phyloP scores from a whole-genome alignment of 306 rosid genomes.

The Senna tora region DNA sequence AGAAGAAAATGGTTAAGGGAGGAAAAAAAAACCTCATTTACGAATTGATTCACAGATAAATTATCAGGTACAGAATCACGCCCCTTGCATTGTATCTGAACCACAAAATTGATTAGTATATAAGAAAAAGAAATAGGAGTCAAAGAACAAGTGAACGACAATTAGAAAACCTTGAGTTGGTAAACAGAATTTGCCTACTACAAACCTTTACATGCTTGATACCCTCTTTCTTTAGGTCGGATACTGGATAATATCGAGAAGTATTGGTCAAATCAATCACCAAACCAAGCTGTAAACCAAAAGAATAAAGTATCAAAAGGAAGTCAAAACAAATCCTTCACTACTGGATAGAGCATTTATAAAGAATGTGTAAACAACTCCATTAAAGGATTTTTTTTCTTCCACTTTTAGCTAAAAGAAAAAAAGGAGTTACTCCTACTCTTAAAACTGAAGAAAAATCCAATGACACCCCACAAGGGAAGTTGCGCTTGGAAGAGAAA shows the following conservation, averaged over 20 bases:
- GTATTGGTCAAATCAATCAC: constrained; percentile 98
- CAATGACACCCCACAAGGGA: neutral
- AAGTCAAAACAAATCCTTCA: constrained; percentile 5
- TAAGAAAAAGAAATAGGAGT: constrained; percentile 28
- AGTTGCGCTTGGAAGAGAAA: neutral
- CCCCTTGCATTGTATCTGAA: constrained; percentile 93
- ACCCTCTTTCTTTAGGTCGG: constrained; percentile 91
- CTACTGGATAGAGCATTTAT: constrained; percentile 5
- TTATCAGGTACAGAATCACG: constrained; percentile 95
- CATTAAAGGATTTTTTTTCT: constrained; percentile 1
- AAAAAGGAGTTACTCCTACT: constrained; percentile 18
- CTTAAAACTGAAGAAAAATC: constrained; percentile 20
- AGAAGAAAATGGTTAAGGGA: constrained; percentile 33
- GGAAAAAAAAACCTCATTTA: constrained; percentile 82
- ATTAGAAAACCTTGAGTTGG: constrained; percentile 11
- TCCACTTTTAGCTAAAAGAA: constrained; percentile 4
- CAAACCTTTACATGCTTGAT: constrained; percentile 94
- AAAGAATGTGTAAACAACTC: constrained; percentile 17
- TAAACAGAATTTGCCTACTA: constrained; percentile 24
- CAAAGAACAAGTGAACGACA: constrained; percentile 28
- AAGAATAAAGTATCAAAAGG: constrained; percentile 36
- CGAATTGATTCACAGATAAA: constrained; percentile 82
- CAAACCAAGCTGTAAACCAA: constrained; percentile 87
- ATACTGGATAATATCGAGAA: constrained; percentile 78
- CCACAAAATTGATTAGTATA: constrained; percentile 40